phyloP scores from a whole-genome alignment of 2,329 filamentous ascomycete species.

The Trichophyton rubrum region DNA sequence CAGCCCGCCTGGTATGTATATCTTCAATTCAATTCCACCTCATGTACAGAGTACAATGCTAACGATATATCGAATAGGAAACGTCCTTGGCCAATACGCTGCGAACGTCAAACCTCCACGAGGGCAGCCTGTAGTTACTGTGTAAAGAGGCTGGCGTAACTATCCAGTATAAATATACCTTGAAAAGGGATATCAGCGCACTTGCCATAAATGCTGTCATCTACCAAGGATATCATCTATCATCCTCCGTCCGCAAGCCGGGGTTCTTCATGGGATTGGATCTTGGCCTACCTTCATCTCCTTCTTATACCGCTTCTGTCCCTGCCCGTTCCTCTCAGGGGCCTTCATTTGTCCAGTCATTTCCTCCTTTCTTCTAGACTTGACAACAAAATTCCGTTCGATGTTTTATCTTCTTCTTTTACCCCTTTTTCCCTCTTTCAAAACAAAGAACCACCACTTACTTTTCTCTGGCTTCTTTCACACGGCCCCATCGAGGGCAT shows the following conservation, averaged over 20 bases:
- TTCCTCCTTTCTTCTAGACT: neutral
- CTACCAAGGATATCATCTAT: neutral
- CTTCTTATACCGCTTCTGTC: neutral
- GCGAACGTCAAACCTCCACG: slow-evolving; percentile 39
- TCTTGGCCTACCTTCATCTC: too few relatives aligned
- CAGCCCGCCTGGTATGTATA: slow-evolving; percentile 51
- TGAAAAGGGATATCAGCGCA: too few relatives aligned
- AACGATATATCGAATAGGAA: slow-evolving; percentile 30
- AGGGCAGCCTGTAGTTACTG: slow-evolving; percentile 26
- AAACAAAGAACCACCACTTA: slow-evolving; percentile 11
- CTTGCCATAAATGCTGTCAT: neutral
- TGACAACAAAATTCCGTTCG: neutral
- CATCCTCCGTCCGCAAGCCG: neutral
- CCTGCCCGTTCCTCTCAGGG: neutral
- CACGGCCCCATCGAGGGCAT: neutral
- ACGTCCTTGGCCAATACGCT: slow-evolving; percentile 43
- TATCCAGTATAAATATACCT: too few relatives aligned
- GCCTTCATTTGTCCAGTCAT: neutral
- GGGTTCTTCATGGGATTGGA: neutral
- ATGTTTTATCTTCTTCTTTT: slow-evolving; percentile 17
- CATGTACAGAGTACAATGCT: slow-evolving; percentile 5
- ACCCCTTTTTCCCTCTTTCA: slow-evolving; percentile 6
- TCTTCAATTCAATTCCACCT: neutral
- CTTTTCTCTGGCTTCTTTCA: neutral
- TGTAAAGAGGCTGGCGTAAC: slow-evolving; percentile 6